A percentile compares a stretch with the other conserved stretches of the same genome.
Evolutionary conservation across 164 flowering plant species (phyloP).

Genomic region (Sextonia rubra): DNA sequence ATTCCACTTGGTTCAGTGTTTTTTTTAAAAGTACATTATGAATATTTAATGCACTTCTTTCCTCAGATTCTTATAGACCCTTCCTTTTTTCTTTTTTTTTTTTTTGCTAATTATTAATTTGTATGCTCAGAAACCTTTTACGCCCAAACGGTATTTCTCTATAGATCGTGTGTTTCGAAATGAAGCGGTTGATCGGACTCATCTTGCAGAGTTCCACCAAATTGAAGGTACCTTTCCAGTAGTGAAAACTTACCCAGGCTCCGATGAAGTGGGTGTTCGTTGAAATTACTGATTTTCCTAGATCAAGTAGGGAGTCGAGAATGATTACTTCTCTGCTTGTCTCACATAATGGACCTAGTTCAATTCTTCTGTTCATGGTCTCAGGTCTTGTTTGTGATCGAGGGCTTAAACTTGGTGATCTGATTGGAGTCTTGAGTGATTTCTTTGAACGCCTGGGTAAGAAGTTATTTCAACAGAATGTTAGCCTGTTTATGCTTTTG

Average conservation of each 20-base stretch:
- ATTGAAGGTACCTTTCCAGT: constrained; percentile 65
- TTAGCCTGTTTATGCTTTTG: background rate
- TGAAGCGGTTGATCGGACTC: constrained; percentile 98
- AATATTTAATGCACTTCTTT: no score
- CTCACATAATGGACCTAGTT: constrained; percentile 8
- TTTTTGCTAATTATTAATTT: constrained; percentile 1
- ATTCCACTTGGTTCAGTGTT: background rate
- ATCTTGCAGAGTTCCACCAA: constrained; percentile 98
- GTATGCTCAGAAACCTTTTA: constrained; percentile 59
- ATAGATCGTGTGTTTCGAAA: constrained; percentile 98
- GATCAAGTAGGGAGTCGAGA: background rate
- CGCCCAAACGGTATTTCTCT: constrained; percentile 72
- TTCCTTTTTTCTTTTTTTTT: background rate
- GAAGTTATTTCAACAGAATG: background rate
- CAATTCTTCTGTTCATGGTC: constrained; percentile 15
- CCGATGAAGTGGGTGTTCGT: background rate
- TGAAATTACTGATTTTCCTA: background rate
- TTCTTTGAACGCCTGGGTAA: constrained; percentile 89
- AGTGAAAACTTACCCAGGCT: background rate
- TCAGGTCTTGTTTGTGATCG: constrained; percentile 89
- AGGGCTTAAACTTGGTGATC: constrained; percentile 84
- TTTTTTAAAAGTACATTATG: no score
- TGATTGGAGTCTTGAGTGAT: constrained; percentile 78
- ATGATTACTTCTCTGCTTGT: background rate
- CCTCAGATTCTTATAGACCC: no score